Conservation (phyloP, 2,329 filamentous ascomycete species). For the Fusarium xylarioides region DNA sequence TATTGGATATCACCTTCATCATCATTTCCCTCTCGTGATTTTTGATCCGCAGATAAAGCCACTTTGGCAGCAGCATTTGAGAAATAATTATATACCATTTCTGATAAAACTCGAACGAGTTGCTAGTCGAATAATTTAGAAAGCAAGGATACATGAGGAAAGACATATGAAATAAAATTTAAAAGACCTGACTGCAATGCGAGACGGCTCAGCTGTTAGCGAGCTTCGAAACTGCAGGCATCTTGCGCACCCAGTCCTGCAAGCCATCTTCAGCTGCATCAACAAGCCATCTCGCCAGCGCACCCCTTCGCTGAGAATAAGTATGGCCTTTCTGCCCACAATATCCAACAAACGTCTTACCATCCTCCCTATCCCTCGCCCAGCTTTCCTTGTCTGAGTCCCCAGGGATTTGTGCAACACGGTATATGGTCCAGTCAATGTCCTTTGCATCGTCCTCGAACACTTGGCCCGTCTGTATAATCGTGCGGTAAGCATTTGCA, state of each 20-base stretch:
- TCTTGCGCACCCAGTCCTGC: neutral
- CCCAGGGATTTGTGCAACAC: conserved; percentile 42
- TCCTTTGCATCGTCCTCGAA: conserved; percentile 31
- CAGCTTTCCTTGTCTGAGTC: conserved; percentile 40
- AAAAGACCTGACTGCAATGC: neutral
- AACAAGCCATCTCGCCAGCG: conserved; percentile 44
- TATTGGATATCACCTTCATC: neutral
- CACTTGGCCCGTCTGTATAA: no score
- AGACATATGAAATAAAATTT: neutral
- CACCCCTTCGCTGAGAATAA: conserved; percentile 3
- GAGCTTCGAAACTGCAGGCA: neutral
- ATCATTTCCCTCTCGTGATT: no score
- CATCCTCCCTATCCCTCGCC: conserved; percentile 41
- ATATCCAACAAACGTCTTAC: conserved; percentile 30
- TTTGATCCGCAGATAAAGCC: no score
- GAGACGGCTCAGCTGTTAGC: neutral
- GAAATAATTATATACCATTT: no score
- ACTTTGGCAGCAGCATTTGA: no score
- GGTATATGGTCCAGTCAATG: conserved; percentile 45
- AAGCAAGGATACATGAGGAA: no score
- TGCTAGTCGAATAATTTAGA: no score
- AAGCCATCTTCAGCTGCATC: conserved; percentile 20
- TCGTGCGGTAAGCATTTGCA: conserved; percentile 15
- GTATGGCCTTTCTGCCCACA: conserved; percentile 34
- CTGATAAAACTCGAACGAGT: no score